Evolutionary conservation across 495 filamentous ascomycete genomes (phyloP), one percentile per base, ranked within the genome.

Genomic region (Hypoxylon perforatum): DNA sequence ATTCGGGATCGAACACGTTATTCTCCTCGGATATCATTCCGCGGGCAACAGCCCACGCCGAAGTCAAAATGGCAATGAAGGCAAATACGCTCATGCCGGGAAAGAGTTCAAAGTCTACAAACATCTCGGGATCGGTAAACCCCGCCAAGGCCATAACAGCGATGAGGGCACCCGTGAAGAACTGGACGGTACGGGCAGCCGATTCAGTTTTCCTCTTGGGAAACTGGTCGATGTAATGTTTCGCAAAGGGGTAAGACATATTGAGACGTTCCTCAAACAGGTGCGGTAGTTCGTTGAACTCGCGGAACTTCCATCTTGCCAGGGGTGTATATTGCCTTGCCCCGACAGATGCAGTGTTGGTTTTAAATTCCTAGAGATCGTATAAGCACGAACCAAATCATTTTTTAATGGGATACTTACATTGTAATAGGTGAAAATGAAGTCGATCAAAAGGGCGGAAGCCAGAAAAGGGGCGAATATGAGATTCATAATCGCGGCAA

Each of bases 291-390:
- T 99, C 95, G 69, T 99, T 99, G 82, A 98, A 98, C 75, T 98
- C 94, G 49, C 95, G 90, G 61, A 98, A 97, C 70, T 97, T 97
- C 96, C 95, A 98, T 74, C 96, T 91, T 1, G 96, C 95, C 48
- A 97, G 85, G 1, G 93, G 92, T 1, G 94, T 97, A 69, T 97
- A 99, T 67, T 91, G 89, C 12, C 95, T 88, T 19, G 92, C 90
- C 14, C 90, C 90, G 19, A 82, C 57, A 49, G 92, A 85, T 0
- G 92, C 90, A 0, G 95, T 94, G 63, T 96, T 96, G 72, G 90
- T 93, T 77, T 97, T 92, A 75, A 93, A 96, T 79, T 98, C 95
- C 85, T 90, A 57, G 12, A 0, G 4, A 51, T 23, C 14, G 3
- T 18, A 59, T 72, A 22, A 74, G 67, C 36, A 54, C 9, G 17